phyloP scores from a whole-genome alignment of 1,284 basidiomycete species.

The Leccinum pallidistipes region DNA sequence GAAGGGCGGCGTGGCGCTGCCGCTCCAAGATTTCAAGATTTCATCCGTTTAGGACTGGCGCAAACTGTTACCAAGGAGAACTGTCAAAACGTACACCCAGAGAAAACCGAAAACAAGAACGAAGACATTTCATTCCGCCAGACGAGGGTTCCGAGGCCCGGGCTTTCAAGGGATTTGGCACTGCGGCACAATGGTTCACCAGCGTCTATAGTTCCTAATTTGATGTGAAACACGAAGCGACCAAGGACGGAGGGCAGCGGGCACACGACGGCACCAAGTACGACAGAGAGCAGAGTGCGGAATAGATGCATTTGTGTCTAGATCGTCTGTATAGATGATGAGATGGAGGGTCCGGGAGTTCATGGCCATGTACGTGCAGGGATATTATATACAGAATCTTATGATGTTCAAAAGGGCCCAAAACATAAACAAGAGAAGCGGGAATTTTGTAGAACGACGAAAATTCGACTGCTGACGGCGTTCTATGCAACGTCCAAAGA shows the following conservation, averaged over 20 bases:
- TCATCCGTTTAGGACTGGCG: not conserved
- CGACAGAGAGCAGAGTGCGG: not conserved
- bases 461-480: conserved; percentile 7
- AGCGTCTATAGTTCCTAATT: not conserved
- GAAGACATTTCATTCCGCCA: not conserved
- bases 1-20: not conserved
- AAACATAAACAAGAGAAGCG: conserved; percentile 2
- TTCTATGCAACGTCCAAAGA: conserved; percentile 3
- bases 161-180: not conserved
- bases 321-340: conserved; percentile 2
- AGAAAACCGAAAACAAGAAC: not conserved
- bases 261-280: not conserved
- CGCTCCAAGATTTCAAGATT: not conserved
- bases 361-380: conserved; percentile 11
- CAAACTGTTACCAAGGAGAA: not conserved
- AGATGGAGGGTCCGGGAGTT: conserved; percentile 7
- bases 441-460: not conserved
- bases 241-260: not conserved
- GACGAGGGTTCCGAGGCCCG: not conserved
- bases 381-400: conserved; percentile 23
- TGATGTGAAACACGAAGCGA: not conserved
- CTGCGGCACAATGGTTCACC: no score
- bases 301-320: conserved; percentile 13
- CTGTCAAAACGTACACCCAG: not conserved
- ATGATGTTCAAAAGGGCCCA: not conserved